These are phyloP conservation scores for Rhizopogon vesiculosus DNA, from an alignment of 768 basidiomycete species.

Conservation along the genomic window DNA sequence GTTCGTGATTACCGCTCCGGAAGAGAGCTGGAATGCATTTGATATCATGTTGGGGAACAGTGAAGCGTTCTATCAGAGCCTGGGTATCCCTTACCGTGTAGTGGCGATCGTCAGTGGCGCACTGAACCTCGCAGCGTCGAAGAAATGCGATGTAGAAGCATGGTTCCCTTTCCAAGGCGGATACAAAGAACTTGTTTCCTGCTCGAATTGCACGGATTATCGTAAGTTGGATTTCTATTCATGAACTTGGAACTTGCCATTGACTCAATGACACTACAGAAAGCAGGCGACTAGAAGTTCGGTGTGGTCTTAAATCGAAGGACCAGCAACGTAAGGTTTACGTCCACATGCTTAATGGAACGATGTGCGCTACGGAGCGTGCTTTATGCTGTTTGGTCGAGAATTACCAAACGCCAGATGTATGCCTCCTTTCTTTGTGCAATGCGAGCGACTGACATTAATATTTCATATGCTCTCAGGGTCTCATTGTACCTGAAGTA, in stretches of 20 bases:
- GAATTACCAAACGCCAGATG: constrained; percentile 95
- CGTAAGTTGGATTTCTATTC: constrained; percentile 51
- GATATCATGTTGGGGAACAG: constrained; percentile 86
- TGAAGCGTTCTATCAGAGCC: constrained; percentile 95
- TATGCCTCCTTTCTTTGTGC: constrained; percentile 32
- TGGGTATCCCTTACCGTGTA: constrained; percentile 87
- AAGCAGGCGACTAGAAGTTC: constrained; percentile 86
- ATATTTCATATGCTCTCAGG: constrained; percentile 42
- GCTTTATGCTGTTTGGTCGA: constrained; percentile 97
- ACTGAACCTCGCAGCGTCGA: constrained; percentile 92
- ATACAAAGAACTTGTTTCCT: constrained; percentile 97
- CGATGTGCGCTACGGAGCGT: constrained; percentile 94
- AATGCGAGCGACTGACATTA: not conserved
- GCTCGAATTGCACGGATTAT: constrained; percentile 98
- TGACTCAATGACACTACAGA: constrained; percentile 42
- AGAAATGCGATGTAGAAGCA: constrained; percentile 97
- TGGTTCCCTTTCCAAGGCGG: constrained; percentile 98
- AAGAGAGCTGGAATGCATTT: constrained; percentile 92
- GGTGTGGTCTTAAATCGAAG: constrained; percentile 87
- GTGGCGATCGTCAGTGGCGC: constrained; percentile 96
- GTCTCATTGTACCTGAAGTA: constrained; percentile 84
- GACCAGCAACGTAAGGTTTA: constrained; percentile 91
- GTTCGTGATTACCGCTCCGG: constrained; percentile 92
- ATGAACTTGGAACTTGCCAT: not conserved
- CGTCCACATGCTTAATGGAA: constrained; percentile 99